Percentiles rank a stretch among this genome's conserved stretches.
Evolutionary conservation across 2,329 filamentous ascomycete genomes (phyloP).

Genomic region (Chalaropsis ovoidea): DNA sequence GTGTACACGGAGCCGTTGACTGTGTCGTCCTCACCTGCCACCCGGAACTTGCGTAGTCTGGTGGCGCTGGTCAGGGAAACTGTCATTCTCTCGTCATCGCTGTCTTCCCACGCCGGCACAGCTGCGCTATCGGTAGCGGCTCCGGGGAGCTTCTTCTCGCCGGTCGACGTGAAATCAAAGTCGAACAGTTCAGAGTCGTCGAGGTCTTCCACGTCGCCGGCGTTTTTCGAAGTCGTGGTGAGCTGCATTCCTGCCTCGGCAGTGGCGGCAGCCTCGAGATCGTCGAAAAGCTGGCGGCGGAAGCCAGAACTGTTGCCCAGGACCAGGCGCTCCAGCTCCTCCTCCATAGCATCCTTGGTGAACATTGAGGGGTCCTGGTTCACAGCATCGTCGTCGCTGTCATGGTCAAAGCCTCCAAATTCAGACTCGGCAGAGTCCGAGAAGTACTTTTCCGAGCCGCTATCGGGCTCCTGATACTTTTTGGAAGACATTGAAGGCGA

Average conservation of each 20-base stretch:
- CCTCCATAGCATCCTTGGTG: constrained; percentile 72
- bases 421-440: constrained; percentile 29
- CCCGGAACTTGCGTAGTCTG: constrained; percentile 70
- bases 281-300: constrained; percentile 55
- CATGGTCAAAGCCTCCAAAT: constrained; percentile 29
- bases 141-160: constrained; percentile 31
- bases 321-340: constrained; percentile 76
- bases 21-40: constrained; percentile 72
- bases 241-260: constrained; percentile 31
- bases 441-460: constrained; percentile 29
- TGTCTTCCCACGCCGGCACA: constrained; percentile 74
- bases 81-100: constrained; percentile 79
- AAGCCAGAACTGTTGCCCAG: constrained; percentile 84
- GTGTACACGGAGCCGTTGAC: constrained; percentile 81
- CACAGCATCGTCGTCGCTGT: constrained; percentile 29
- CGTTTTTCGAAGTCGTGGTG: constrained; percentile 38
- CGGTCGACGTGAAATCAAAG: constrained; percentile 49
- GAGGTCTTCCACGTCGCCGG: constrained; percentile 45
- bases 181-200: constrained; percentile 80
- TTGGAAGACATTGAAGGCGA: constrained; percentile 16
- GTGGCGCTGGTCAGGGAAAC: constrained; percentile 70
- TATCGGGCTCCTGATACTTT: constrained; percentile 15
- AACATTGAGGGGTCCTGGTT: constrained; percentile 29
- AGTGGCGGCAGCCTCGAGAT: constrained; percentile 30
- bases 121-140: constrained; percentile 25